Conservation (phyloP, 2,329 filamentous ascomycete genomes). For the Torrubiellomyces zombiae region DNA sequence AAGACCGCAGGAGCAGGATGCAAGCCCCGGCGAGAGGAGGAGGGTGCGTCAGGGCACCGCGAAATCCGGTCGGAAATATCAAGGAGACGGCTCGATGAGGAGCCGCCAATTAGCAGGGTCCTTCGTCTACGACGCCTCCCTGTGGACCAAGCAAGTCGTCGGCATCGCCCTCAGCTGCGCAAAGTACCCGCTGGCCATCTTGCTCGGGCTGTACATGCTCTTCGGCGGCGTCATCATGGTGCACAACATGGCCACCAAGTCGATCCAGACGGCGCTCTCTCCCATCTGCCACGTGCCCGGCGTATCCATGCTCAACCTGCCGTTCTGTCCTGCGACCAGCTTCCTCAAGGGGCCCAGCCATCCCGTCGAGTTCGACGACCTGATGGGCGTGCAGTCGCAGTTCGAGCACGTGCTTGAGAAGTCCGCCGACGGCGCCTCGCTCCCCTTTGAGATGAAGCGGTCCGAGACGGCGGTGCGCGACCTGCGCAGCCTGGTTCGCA, state of each 20-base stretch:
- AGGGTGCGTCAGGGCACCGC: conserved; percentile 4
- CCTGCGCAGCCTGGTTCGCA: conserved; percentile 52
- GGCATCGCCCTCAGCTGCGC: conserved; percentile 42
- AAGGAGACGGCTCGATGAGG: conserved; percentile 4
- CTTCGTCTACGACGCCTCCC: conserved; percentile 20
- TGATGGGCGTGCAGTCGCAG: conserved; percentile 57
- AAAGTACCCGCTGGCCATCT: conserved; percentile 46
- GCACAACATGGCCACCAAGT: conserved; percentile 44
- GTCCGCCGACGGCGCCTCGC: conserved; percentile 44
- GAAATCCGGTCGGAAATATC: conserved; percentile 5
- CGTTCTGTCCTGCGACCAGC: conserved; percentile 56
- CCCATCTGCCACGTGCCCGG: conserved; percentile 58
- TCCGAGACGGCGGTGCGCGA: conserved; percentile 61
- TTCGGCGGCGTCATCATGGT: conserved; percentile 41
- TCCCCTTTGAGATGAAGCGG: conserved; percentile 66
- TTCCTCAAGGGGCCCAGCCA: too few relatives aligned
- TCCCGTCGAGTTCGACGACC: conserved; percentile 18
- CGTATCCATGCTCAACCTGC: conserved; percentile 39
- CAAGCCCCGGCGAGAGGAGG: conserved; percentile 11
- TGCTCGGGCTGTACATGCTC: conserved; percentile 44
- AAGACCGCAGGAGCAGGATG: conserved; percentile 6
- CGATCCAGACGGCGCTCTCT: conserved; percentile 43
- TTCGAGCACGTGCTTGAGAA: conserved; percentile 62
- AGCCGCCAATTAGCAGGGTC: conserved; percentile 6
- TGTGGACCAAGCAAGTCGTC: conserved; percentile 39